Conservation (phyloP, 1,139 yeast genomes). For the Pneumocystis canis region DNA sequence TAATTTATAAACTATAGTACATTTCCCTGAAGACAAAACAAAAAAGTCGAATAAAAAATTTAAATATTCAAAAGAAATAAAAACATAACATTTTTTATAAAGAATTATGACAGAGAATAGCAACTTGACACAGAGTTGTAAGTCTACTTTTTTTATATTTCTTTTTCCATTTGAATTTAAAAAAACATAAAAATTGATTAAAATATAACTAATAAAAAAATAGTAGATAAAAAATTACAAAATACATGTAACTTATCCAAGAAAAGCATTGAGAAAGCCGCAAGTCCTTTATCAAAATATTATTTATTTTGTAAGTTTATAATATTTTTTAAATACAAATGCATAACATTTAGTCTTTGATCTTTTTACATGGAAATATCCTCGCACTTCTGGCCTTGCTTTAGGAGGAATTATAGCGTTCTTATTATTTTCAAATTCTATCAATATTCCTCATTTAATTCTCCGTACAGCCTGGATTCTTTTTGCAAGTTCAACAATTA, state of each 20-base stretch:
- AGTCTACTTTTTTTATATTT: not conserved
- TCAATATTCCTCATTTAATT: slow-evolving; percentile 10
- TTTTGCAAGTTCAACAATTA: slow-evolving; percentile 9
- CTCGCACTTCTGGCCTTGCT: slow-evolving; percentile 10
- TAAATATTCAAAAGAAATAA: not conserved
- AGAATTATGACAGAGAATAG: not conserved
- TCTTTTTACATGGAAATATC: slow-evolving; percentile 11
- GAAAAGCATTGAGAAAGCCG: not conserved
- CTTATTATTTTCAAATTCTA: slow-evolving; percentile 6
- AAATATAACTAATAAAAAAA: not conserved
- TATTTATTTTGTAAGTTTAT: not conserved
- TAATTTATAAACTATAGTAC: not conserved
- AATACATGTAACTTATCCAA: not conserved
- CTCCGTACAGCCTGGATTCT: slow-evolving; percentile 10
- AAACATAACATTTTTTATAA: not conserved
- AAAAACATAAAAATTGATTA: not conserved
- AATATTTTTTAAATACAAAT: not conserved
- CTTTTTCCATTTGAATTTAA: not conserved
- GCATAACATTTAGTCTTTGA: slow-evolving; percentile 4
- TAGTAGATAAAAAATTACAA: not conserved
- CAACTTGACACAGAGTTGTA: not conserved
- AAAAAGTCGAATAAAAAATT: not conserved
- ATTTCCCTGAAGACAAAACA: not conserved
- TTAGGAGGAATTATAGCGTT: slow-evolving; percentile 3
- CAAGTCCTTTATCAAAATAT: not conserved